Evolutionary conservation across 306 rosid species (phyloP).

Genomic region (Cucurbita argyrosperma): DNA sequence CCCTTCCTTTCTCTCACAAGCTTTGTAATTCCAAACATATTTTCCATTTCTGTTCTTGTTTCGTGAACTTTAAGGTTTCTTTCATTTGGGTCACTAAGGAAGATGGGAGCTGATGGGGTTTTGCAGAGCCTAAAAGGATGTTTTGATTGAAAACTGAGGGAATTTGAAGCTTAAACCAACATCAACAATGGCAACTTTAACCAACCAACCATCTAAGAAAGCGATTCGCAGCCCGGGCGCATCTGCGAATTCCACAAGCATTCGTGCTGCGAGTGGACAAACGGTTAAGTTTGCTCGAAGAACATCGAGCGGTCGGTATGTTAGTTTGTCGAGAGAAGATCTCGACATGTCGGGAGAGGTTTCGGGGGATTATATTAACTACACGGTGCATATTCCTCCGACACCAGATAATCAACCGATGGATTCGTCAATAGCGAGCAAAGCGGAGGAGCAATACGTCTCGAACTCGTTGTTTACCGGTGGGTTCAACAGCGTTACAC

Average conservation of each 20-base stretch:
- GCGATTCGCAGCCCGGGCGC: constrained; percentile 31
- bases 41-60: background rate
- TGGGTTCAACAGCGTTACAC: constrained; percentile 76
- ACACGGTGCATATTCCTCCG: constrained; percentile 82
- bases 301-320: constrained; percentile 79
- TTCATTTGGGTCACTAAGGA: background rate
- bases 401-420: constrained; percentile 81
- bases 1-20: background rate
- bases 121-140: background rate
- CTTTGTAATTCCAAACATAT: constrained; percentile 2
- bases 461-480: constrained; percentile 77
- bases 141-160: background rate
- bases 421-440: constrained; percentile 54
- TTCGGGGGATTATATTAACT: constrained; percentile 65
- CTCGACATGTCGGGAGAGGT: constrained; percentile 64
- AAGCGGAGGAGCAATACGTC: constrained; percentile 87
- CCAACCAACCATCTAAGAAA: constrained; percentile 50
- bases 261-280: constrained; percentile 26
- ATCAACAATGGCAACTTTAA: constrained; percentile 33
- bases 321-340: constrained; percentile 70
- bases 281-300: constrained; percentile 64
- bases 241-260: constrained; percentile 24
- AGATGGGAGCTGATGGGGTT: background rate
- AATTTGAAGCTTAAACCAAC: background rate
- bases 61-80: background rate